phyloP scores from a whole-genome alignment of 352 stramenopile genomes.

The Phytopythium chamaehyphon region DNA sequence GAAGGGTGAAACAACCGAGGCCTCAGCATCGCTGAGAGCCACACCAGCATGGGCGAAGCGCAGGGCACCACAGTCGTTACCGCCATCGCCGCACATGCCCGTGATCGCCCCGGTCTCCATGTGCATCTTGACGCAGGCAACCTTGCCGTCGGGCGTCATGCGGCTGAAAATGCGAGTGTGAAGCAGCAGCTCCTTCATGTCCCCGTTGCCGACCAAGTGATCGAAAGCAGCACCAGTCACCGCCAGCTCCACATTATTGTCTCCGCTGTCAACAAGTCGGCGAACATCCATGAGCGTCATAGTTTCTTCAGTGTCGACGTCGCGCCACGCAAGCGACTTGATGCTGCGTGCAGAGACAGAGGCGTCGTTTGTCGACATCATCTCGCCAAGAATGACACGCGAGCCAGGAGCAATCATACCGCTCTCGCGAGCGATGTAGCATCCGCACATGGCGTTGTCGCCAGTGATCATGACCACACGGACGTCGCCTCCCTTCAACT shows the following conservation, averaged over 20 bases:
- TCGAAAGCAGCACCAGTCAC: constrained; percentile 38
- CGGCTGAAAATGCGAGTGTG: constrained; percentile 43
- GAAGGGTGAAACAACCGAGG: constrained; percentile 76
- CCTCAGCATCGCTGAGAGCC: constrained; percentile 69
- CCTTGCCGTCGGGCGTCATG: constrained; percentile 42
- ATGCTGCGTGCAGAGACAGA: not conserved
- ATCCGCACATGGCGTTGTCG: constrained; percentile 52
- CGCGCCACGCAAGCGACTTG: constrained; percentile 37
- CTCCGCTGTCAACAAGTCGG: constrained; percentile 16
- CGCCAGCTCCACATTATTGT: constrained; percentile 30
- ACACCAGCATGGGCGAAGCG: constrained; percentile 74
- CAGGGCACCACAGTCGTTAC: constrained; percentile 82
- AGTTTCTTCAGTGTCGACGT: constrained; percentile 38
- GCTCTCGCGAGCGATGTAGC: constrained; percentile 34
- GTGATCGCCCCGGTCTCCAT: constrained; percentile 37
- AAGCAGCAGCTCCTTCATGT: constrained; percentile 32
- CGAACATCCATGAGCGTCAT: constrained; percentile 28
- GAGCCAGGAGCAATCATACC: constrained; percentile 25
- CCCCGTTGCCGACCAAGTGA: constrained; percentile 24
- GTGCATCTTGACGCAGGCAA: constrained; percentile 31
- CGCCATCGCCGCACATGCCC: constrained; percentile 53
- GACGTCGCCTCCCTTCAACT: constrained; percentile 54
- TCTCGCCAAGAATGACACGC: constrained; percentile 33
- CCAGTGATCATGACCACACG: constrained; percentile 78
- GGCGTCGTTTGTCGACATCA: constrained; percentile 18